Percentiles rank a stretch among this genome's conserved stretches.
Conservation (phyloP, 768 basidiomycete genomes). For the Porphyrellus cyaneotinctus region DNA sequence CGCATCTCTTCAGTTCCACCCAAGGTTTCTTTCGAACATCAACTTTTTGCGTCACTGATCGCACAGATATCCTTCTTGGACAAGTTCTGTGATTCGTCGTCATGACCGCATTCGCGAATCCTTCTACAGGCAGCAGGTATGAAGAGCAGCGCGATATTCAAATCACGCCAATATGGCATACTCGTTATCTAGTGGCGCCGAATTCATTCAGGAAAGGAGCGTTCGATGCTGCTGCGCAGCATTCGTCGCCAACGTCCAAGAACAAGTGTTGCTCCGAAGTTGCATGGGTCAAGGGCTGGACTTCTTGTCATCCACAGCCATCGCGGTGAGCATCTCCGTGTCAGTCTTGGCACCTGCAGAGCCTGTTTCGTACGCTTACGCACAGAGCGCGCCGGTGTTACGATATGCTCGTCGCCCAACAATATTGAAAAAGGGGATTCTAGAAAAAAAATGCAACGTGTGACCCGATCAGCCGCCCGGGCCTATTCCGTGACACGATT, state of each 20-base stretch:
- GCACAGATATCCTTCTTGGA: slow-evolving; percentile 5
- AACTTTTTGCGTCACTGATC: slow-evolving; percentile 19
- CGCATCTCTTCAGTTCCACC: not conserved
- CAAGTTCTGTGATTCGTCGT: slow-evolving; percentile 26
- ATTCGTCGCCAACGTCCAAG: slow-evolving; percentile 4
- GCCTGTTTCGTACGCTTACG: slow-evolving; percentile 17
- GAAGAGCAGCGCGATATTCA: slow-evolving; percentile 16
- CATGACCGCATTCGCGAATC: slow-evolving; percentile 16
- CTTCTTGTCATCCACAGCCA: slow-evolving; percentile 11
- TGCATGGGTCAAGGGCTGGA: slow-evolving; percentile 28
- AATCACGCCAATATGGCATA: slow-evolving; percentile 13
- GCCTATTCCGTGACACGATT: slow-evolving; percentile 11
- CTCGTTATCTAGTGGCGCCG: slow-evolving; percentile 27
- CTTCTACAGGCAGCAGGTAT: slow-evolving; percentile 1
- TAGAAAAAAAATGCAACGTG: slow-evolving; percentile 28
- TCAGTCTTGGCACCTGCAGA: slow-evolving; percentile 12
- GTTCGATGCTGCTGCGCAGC: slow-evolving; percentile 22
- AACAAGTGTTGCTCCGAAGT: slow-evolving; percentile 6
- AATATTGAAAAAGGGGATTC: slow-evolving; percentile 16
- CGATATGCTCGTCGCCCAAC: slow-evolving; percentile 11
- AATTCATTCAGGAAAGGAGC: slow-evolving; percentile 17
- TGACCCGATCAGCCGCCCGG: slow-evolving; percentile 15
- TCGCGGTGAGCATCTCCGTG: not conserved
- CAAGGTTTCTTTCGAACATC: slow-evolving; percentile 18
- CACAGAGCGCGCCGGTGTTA: slow-evolving; percentile 20